Percentiles rank a stretch among this genome's conserved stretches.
These are phyloP conservation scores for Hymenoscyphus fraxineus DNA, from an alignment of 2,329 filamentous ascomycete genomes.

Conservation along the genomic window DNA sequence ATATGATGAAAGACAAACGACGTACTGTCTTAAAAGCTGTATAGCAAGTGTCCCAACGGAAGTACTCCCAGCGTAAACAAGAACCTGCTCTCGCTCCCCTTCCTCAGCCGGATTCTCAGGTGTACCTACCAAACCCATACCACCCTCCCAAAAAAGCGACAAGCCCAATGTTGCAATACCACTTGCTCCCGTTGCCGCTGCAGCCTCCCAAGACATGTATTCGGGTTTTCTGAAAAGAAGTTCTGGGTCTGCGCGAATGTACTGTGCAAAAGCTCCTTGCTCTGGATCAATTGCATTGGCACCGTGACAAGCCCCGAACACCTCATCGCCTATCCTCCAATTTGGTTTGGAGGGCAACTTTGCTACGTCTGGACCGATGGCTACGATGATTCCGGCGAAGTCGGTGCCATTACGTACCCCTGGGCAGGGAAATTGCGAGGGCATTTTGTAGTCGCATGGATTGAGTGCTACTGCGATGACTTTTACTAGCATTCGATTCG, in stretches of 20 bases:
- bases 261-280: constrained; percentile 3
- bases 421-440: not conserved
- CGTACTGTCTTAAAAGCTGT: not conserved
- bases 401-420: not conserved
- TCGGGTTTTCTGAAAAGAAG: not conserved
- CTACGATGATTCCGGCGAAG: not conserved
- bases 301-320: not conserved
- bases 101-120: constrained; percentile 8
- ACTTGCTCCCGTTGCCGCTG: not conserved
- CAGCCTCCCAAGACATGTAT: not conserved
- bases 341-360: not conserved
- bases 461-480: not conserved
- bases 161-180: not conserved
- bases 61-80: constrained; percentile 46
- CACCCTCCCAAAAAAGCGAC: constrained; percentile 38
- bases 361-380: not conserved
- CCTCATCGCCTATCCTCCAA: not conserved
- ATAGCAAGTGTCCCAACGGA: constrained; percentile 37
- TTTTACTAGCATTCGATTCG: not conserved
- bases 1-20: no score
- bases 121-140: not conserved
- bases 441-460: constrained; percentile 3
- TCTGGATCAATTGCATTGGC: not conserved
- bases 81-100: constrained; percentile 24
- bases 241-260: not conserved